These are phyloP conservation scores for Fusarium nematophilum DNA, from an alignment of 2,329 filamentous ascomycete genomes.

Conservation along the genomic window DNA sequence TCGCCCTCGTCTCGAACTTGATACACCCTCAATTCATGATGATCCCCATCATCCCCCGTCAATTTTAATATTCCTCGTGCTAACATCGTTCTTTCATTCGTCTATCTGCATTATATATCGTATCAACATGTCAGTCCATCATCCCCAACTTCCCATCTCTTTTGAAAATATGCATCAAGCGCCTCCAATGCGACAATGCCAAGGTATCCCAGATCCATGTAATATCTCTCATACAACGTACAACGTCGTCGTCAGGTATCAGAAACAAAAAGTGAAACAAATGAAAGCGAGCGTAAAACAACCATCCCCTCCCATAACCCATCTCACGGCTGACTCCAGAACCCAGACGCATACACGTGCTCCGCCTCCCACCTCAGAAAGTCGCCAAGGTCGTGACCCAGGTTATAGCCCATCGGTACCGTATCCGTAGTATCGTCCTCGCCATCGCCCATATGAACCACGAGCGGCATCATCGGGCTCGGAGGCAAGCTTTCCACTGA, in stretches of 20 bases:
- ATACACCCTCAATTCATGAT: not conserved
- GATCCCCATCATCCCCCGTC: not conserved
- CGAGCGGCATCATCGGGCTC: constrained; percentile 60
- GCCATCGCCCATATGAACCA: constrained; percentile 55
- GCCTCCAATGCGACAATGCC: constrained; percentile 18
- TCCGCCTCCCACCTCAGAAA: constrained; percentile 69
- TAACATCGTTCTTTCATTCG: constrained; percentile 19
- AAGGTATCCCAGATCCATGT: constrained; percentile 9
- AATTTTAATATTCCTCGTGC: not conserved
- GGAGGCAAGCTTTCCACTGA: constrained; percentile 57
- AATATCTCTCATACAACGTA: constrained; percentile 12
- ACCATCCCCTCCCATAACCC: not conserved
- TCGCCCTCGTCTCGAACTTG: not conserved
- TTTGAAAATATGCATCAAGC: constrained; percentile 21
- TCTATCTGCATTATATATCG: constrained; percentile 29
- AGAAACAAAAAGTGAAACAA: not conserved
- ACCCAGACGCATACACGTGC: constrained; percentile 54
- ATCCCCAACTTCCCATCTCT: constrained; percentile 8
- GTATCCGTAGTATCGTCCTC: constrained; percentile 42
- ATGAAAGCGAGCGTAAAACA: constrained; percentile 7
- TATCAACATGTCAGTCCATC: constrained; percentile 17
- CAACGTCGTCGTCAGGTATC: constrained; percentile 7
- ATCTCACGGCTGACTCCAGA: constrained; percentile 36
- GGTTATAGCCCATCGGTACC: constrained; percentile 70
- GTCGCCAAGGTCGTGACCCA: constrained; percentile 68